phyloP scores from a whole-genome alignment of 1,284 basidiomycete genomes.

The Ceratobasidium sp. region DNA sequence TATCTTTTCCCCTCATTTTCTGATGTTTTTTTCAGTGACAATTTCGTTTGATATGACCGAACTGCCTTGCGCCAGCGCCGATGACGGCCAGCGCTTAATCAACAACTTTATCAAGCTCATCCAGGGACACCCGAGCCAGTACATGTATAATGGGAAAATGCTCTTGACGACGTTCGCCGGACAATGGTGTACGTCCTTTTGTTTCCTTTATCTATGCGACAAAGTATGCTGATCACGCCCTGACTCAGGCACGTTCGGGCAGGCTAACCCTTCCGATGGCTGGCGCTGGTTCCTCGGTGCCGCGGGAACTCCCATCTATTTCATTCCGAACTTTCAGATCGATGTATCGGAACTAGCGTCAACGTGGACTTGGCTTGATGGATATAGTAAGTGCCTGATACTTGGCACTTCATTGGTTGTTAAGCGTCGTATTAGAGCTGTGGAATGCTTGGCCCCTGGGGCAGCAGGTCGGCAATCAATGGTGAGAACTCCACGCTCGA shows the following conservation, averaged over 20 bases:
- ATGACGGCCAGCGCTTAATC: slow-evolving; percentile 55
- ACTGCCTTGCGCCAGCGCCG: slow-evolving; percentile 52
- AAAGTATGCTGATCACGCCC: neutral
- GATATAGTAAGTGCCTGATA: slow-evolving; percentile 46
- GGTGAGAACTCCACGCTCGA: neutral
- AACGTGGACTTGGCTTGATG: slow-evolving; percentile 58
- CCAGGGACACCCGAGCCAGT: slow-evolving; percentile 55
- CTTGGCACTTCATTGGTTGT: slow-evolving; percentile 48
- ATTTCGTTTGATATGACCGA: slow-evolving; percentile 40
- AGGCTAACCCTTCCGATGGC: slow-evolving; percentile 20
- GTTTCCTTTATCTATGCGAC: neutral
- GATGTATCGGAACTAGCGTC: slow-evolving; percentile 52
- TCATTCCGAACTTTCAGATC: slow-evolving; percentile 58
- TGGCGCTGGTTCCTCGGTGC: slow-evolving; percentile 32
- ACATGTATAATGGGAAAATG: slow-evolving; percentile 56
- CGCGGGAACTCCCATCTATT: slow-evolving; percentile 49
- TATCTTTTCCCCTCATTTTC: slow-evolving; percentile 50
- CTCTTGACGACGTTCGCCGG: slow-evolving; percentile 61
- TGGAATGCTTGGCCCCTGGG: slow-evolving; percentile 52
- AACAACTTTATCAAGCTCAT: slow-evolving; percentile 53
- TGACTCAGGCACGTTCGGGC: slow-evolving; percentile 24
- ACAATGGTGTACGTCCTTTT: slow-evolving; percentile 58
- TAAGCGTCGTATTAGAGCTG: neutral
- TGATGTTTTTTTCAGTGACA: slow-evolving; percentile 10
- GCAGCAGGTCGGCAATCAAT: slow-evolving; percentile 52